These are phyloP conservation scores for Trifolium subterraneum DNA, from an alignment of 306 rosid genomes.

Conservation along the genomic window DNA sequence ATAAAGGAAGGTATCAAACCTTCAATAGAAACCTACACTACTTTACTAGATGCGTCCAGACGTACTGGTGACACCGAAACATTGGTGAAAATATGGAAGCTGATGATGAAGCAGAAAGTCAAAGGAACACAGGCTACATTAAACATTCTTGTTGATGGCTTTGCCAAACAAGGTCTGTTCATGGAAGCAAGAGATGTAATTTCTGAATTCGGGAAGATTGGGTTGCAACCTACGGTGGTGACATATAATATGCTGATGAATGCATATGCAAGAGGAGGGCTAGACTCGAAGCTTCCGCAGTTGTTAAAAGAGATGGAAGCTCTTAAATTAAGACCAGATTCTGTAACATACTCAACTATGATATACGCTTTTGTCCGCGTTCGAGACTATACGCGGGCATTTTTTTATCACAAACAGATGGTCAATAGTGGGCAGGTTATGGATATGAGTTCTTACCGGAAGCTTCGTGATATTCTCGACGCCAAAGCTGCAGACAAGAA, in stretches of 20 bases:
- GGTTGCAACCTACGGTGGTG: constrained; percentile 76
- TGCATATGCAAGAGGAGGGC: constrained; percentile 91
- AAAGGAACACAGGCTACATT: constrained; percentile 72
- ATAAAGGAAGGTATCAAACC: constrained; percentile 69
- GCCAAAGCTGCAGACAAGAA: constrained; percentile 64
- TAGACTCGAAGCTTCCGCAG: constrained; percentile 74
- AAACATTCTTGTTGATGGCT: constrained; percentile 83
- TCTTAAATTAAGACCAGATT: constrained; percentile 77
- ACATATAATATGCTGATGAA: constrained; percentile 89
- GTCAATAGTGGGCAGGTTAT: constrained; percentile 70
- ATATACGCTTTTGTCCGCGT: constrained; percentile 77
- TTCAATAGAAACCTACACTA: constrained; percentile 83
- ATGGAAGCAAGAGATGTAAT: constrained; percentile 82
- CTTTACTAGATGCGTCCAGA: constrained; percentile 82
- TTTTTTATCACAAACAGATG: constrained; percentile 81
- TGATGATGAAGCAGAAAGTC: constrained; percentile 67
- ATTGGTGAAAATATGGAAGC: constrained; percentile 85
- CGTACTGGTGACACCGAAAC: constrained; percentile 73
- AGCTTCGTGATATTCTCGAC: constrained; percentile 71
- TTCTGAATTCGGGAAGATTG: constrained; percentile 75
- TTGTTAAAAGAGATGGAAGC: constrained; percentile 76
- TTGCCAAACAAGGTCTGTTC: constrained; percentile 87
- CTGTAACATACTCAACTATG: constrained; percentile 83
- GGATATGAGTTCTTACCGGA: constrained; percentile 67
- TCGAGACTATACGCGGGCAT: constrained; percentile 74